Conservation (phyloP, 2,329 filamentous ascomycete genomes). For the Ramularia collo-cygni region DNA sequence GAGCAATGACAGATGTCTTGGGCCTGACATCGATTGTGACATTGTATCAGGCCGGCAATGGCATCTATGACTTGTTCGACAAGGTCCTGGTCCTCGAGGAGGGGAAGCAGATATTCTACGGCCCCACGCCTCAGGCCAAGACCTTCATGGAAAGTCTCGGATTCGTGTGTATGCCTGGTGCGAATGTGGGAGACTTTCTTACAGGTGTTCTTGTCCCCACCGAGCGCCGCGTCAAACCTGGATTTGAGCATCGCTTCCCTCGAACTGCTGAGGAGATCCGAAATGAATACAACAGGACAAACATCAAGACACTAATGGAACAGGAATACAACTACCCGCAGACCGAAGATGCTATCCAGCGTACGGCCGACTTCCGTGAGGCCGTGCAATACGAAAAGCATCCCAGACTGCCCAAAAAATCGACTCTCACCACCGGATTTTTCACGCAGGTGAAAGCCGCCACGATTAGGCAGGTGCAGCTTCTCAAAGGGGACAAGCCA, state of each 20-base stretch:
- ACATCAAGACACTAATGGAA: conserved; percentile 46
- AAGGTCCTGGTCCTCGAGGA: conserved; percentile 63
- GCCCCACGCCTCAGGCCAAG: conserved; percentile 50
- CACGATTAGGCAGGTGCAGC: conserved; percentile 56
- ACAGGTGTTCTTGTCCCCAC: conserved; percentile 57
- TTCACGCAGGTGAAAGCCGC: conserved; percentile 50
- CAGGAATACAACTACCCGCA: conserved; percentile 53
- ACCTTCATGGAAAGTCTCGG: conserved; percentile 60
- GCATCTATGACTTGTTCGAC: conserved; percentile 63
- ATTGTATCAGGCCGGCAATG: conserved; percentile 63
- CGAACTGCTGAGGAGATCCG: conserved; percentile 41
- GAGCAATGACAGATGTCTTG: conserved; percentile 57
- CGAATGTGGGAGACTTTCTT: conserved; percentile 60
- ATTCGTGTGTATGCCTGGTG: conserved; percentile 55
- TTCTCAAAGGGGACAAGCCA: conserved; percentile 58
- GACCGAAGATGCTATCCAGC: conserved; percentile 41
- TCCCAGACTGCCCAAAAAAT: conserved; percentile 46
- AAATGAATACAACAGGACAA: conserved; percentile 46
- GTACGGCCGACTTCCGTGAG: conserved; percentile 49
- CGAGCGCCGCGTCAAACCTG: conserved; percentile 39
- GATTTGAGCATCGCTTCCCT: conserved; percentile 40
- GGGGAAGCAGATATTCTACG: conserved; percentile 61
- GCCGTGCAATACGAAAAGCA: conserved; percentile 50
- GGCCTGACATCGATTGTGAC: conserved; percentile 57
- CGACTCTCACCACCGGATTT: conserved; percentile 52